Percentiles rank a stretch among this genome's conserved stretches.
phyloP scores from a whole-genome alignment of 352 stramenopile genomes.

The Globisporangium spinosum region DNA sequence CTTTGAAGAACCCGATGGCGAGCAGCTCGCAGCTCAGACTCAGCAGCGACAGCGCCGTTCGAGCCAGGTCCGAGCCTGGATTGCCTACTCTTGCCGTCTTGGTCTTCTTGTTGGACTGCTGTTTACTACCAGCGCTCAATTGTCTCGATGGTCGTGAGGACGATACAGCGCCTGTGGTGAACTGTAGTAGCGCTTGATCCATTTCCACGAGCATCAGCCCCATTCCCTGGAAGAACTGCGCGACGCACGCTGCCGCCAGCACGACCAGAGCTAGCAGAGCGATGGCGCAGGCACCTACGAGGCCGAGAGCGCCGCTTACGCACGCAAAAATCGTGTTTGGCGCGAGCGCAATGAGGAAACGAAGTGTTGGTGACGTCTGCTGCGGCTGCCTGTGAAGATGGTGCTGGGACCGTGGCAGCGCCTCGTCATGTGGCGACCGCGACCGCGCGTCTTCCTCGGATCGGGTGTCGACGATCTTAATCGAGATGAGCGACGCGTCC shows the following conservation, averaged over 20 bases:
- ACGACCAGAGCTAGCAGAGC: conserved; percentile 25
- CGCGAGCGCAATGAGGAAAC: not conserved
- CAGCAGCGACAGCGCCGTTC: conserved; percentile 1
- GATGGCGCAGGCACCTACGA: conserved; percentile 20
- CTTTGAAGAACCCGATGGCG: conserved; percentile 14
- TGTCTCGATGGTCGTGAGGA: not conserved
- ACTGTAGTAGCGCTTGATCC: conserved; percentile 5
- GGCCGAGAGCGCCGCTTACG: conserved; percentile 9
- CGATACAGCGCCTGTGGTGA: not conserved
- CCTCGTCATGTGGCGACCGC: too few species aligned
- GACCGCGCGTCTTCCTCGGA: not conserved
- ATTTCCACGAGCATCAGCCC: conserved; percentile 4
- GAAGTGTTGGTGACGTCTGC: not conserved
- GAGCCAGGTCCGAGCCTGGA: not conserved
- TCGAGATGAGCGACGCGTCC: conserved; percentile 7
- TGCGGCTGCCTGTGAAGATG: not conserved
- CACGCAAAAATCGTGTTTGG: conserved; percentile 14
- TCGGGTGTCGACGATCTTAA: conserved; percentile 9
- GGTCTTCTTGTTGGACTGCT: not conserved
- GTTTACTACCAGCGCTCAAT: not conserved
- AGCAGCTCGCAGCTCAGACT: conserved; percentile 17
- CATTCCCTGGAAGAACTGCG: conserved; percentile 13
- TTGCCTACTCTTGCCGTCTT: not conserved
- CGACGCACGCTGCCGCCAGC: conserved; percentile 18
- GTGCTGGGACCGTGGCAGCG: not conserved